These are phyloP conservation scores for Hypseocharis bilobata DNA, from an alignment of 441 rosid species.

Conservation along the genomic window DNA sequence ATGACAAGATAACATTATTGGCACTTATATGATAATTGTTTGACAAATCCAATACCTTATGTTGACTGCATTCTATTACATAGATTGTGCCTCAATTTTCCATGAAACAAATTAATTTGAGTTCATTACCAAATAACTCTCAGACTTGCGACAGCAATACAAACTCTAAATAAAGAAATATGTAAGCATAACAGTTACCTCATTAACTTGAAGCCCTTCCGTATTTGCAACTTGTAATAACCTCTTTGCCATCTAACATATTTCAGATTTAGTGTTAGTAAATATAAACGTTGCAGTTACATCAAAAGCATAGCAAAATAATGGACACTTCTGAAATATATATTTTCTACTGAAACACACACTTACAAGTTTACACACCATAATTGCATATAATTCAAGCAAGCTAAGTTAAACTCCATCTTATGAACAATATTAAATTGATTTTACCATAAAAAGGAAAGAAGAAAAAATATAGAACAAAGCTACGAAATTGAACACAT, in stretches of 20 bases:
- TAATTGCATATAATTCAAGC: neutral
- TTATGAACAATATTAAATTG: neutral
- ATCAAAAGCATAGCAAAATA: neutral
- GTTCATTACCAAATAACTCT: neutral
- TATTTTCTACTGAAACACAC: neutral
- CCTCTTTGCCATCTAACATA: conserved; percentile 84
- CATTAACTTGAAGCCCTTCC: conserved; percentile 74
- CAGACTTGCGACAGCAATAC: neutral
- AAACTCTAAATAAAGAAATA: conserved; percentile 9
- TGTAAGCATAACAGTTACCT: conserved; percentile 35
- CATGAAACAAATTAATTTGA: neutral
- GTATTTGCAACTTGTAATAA: conserved; percentile 66
- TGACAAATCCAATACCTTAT: neutral
- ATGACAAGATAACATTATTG: neutral
- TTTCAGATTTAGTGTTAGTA: conserved; percentile 19
- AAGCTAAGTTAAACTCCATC: neutral
- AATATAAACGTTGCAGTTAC: neutral
- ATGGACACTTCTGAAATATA: neutral
- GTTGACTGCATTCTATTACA: neutral
- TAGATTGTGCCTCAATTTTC: neutral
- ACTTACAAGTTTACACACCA: neutral
- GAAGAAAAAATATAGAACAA: conserved; percentile 6
- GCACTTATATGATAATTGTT: neutral
- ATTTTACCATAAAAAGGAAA: neutral
- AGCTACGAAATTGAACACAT: neutral